Percentiles rank a stretch among this genome's conserved stretches.
phyloP scores from a whole-genome alignment of 495 filamentous ascomycete species.

The Neurospora sp. region DNA sequence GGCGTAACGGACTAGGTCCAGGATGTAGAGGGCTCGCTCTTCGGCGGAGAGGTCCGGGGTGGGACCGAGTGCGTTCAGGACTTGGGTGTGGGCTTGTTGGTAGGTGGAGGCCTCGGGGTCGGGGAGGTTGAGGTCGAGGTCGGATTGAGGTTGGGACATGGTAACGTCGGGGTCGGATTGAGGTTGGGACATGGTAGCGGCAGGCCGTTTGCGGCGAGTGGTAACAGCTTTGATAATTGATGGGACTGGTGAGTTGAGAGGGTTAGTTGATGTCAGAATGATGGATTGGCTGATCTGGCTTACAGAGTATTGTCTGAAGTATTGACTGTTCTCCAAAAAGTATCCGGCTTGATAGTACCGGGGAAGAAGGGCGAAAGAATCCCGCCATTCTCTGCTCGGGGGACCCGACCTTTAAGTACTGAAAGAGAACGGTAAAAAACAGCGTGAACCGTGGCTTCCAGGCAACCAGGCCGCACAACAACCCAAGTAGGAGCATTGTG shows the following conservation, averaged over 20 bases:
- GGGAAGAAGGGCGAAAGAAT: background rate
- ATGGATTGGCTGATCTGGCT: background rate
- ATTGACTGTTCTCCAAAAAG: background rate
- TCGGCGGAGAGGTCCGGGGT: background rate
- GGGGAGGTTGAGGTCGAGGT: background rate
- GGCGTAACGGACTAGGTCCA: background rate
- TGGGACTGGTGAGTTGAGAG: background rate
- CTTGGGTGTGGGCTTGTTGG: background rate
- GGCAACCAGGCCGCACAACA: background rate
- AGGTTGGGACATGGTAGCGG: background rate
- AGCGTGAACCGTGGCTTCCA: background rate
- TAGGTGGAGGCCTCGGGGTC: background rate
- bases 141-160: no score
- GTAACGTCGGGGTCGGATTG: background rate
- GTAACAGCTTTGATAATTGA: background rate
- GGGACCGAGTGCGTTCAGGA: background rate
- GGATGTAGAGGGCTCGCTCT: background rate
- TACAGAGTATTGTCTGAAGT: background rate
- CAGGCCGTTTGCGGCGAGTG: background rate
- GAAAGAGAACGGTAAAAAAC: background rate
- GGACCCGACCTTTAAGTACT: background rate
- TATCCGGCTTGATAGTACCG: background rate
- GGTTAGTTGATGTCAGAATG: background rate
- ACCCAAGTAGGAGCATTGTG: background rate
- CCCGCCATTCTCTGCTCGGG: background rate